Base-by-base conservation (phyloP, 495 filamentous ascomycete genomes). In the Darksidea phi region DNA sequence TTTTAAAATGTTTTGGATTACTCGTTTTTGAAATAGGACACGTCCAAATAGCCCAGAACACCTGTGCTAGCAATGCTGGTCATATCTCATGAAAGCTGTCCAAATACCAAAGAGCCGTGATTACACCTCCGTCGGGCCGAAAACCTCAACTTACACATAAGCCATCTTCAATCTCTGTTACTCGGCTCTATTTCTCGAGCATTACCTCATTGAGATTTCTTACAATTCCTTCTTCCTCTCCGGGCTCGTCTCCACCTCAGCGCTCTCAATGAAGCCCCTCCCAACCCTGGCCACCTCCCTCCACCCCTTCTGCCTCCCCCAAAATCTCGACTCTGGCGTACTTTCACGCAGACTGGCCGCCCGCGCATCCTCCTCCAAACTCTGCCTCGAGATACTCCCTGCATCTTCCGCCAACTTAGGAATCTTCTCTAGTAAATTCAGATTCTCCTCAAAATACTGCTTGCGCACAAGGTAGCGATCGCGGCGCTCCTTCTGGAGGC, bases 401-500 rank as follows among this genome's bases (percentile, higher is more conserved):
- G 69, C 74, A 17, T 72, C 68, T 57, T 79, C 74, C 15, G 49
- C 38, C 64, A 72, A 61, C 28, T 56, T 56, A 5, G 71, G 72
- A 12, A 71, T 25, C 36, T 60, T 64, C 2, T 58, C 42, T 17
- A 73, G 56, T 62, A 77, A 53, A 52, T 81, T 77, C 47, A 83
- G 66, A 18, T 74, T 82, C 69, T 87, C 83, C 57, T 90, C 82
- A 5, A 93, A 77, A 48, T 88, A 82, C 60, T 82, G 79, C 75
- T 88, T 90, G 28, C 89, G 84, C 68, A 93, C 78, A 37, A 83
- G 62, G 67, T 86, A 96, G 21, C 88, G 77, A 69, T 94, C 88
- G 0, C 82, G 78, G 4, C 87, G 82, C 73, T 94, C 91, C 72
- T 91, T 90, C 66, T 88, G 85, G 41, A 92, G 74, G 17, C 92